Evolutionary conservation across 352 stramenopile genomes (phyloP), one percentile per base, ranked within the genome.

Genomic region (Blastocystis sp.): DNA sequence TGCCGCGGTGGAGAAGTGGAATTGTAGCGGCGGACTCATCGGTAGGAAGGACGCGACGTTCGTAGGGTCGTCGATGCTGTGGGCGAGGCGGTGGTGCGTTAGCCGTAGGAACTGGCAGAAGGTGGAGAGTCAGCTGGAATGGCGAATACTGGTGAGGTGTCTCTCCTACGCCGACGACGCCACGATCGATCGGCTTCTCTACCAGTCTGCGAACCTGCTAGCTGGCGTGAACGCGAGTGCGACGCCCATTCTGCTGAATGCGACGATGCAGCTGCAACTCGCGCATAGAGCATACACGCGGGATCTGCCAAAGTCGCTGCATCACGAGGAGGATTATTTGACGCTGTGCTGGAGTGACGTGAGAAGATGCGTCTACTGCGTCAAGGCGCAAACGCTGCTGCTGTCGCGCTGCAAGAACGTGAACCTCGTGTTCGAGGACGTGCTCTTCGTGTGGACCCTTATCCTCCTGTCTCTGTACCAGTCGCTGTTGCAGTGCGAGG

Each of bases 211-310:
- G 38, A 43, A 14, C 3, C 19, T 24, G n/a, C 34, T 84, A 0
- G 40, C 43, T 3, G 11, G 28, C 21, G n/a, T 84, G 21, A 84
- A 68, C 60, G 10, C 38, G 0, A 28, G 28, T 28, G n/a, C 43
- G 17, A n/a, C 42, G n/a, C 34, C 54, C 24, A 19, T 69, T 40
- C 2, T 84, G 19, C 38, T 84, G 45, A 84, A 68, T 48, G 59
- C 74, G 17, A 84, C 74, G 48, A 34, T 84, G 38, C 74, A 84
- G 60, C 38, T 84, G 38, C 74, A 84, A 42, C n/a, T 84, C 40
- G 60, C 52, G 0, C 19, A 21, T 0, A 54, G 34, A 3, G 21
- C 10, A 1, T 74, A 48, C 24, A 34, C 28, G 42, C 11, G 14
- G 19, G n/a, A 28, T 3, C 34, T 60, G n/a, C 38, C 57, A 3